Conservation (phyloP, 2,329 filamentous ascomycete genomes). For the Setomelanomma holmii region DNA sequence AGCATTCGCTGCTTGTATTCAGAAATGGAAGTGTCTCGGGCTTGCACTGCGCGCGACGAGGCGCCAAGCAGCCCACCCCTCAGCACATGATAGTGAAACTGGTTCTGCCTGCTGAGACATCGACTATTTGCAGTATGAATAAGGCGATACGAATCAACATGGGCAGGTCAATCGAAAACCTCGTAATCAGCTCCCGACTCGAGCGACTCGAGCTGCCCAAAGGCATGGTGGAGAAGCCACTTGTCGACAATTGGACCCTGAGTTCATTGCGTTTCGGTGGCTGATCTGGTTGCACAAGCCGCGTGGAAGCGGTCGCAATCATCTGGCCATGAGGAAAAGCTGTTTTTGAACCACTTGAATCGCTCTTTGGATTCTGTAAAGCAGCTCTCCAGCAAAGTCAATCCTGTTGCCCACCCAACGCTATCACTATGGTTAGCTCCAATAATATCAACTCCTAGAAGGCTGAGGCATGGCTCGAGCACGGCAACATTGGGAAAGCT, state of each 20-base stretch:
- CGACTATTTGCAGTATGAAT: not conserved
- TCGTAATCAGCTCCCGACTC: too few species aligned
- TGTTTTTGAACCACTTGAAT: too few species aligned
- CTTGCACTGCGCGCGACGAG: not conserved
- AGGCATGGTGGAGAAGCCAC: not conserved
- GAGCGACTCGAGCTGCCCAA: not conserved
- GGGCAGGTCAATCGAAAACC: too few species aligned
- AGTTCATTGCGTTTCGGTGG: not conserved
- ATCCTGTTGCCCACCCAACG: constrained; percentile 17
- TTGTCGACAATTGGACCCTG: not conserved
- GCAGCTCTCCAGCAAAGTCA: not conserved
- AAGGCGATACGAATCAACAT: not conserved
- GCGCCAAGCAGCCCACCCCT: not conserved
- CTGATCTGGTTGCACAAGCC: not conserved
- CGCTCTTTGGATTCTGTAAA: too few species aligned
- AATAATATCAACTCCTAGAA: constrained; percentile 1
- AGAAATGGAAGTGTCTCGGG: not conserved
- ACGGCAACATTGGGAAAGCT: constrained; percentile 1
- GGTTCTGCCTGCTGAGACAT: not conserved
- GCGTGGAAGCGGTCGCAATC: not conserved
- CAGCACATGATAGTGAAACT: not conserved
- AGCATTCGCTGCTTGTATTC: not conserved
- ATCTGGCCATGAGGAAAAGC: too few species aligned
- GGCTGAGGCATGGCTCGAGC: constrained; percentile 4
- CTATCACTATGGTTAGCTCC: constrained; percentile 5